phyloP scores from a whole-genome alignment of 345 rosid species.

The Erodium maritimum region DNA sequence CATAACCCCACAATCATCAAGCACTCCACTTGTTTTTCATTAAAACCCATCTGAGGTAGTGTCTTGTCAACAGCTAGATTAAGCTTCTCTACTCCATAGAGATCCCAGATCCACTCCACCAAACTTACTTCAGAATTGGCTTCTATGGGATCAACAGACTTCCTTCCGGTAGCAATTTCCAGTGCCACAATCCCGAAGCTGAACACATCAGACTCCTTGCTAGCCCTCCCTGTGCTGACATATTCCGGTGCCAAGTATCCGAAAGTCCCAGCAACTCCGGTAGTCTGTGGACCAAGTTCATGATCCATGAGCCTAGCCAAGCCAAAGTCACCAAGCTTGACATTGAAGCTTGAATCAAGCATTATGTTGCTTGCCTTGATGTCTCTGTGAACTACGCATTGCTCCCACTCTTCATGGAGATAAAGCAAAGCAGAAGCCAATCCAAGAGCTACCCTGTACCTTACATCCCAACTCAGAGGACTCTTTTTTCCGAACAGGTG shows the following conservation, averaged over 20 bases:
- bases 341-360: slow-evolving; percentile 5
- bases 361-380: slow-evolving; percentile 6
- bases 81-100: slow-evolving; percentile 4
- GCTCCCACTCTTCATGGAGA: slow-evolving; percentile 6
- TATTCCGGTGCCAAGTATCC: no score
- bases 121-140: no score
- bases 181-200: no score
- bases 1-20: slow-evolving; percentile 10
- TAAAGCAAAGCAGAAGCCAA: slow-evolving; percentile 6
- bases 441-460: neutral
- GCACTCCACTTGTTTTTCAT: slow-evolving; percentile 5
- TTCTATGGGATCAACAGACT: no score
- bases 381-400: slow-evolving; percentile 6
- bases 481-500: neutral
- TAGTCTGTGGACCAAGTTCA: no score
- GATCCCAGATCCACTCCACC: slow-evolving; percentile 7
- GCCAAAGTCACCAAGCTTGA: slow-evolving; percentile 7
- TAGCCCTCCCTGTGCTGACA: no score
- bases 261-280: no score
- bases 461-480: neutral
- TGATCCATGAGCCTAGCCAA: slow-evolving; percentile 5
- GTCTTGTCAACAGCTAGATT: slow-evolving; percentile 4
- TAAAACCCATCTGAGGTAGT: neutral
- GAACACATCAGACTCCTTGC: no score
- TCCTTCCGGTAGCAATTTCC: no score